phyloP scores from a whole-genome alignment of 106 monocot species.

The Acorus calamus region DNA sequence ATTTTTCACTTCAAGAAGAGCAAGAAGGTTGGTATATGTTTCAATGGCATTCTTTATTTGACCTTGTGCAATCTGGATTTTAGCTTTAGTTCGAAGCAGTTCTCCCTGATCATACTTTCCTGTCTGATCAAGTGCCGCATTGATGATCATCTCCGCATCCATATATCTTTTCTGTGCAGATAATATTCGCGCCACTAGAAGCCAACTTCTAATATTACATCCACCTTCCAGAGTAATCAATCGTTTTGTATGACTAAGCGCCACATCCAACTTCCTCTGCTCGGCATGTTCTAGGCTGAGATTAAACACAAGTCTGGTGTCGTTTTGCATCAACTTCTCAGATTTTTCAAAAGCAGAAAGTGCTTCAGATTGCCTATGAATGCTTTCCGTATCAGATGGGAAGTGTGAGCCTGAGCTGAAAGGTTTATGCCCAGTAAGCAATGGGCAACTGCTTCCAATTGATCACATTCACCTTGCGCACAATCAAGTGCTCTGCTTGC shows the following conservation, averaged over 20 bases:
- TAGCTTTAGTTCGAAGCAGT: constrained; percentile 64
- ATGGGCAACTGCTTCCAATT: constrained; percentile 40
- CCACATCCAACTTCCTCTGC: constrained; percentile 70
- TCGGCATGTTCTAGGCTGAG: constrained; percentile 83
- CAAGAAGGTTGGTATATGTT: constrained; percentile 66
- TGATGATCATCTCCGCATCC: constrained; percentile 60
- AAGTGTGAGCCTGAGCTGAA: constrained; percentile 48
- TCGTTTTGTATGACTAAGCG: constrained; percentile 56
- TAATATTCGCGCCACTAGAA: constrained; percentile 77
- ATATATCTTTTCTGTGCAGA: constrained; percentile 60
- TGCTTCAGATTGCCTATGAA: constrained; percentile 52
- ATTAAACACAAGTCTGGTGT: constrained; percentile 35
- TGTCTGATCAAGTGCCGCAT: constrained; percentile 76
- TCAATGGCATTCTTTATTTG: constrained; percentile 54
- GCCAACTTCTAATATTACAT: constrained; percentile 58
- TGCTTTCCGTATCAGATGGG: constrained; percentile 55
- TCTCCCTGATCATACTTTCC: constrained; percentile 65
- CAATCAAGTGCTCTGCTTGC: constrained; percentile 42
- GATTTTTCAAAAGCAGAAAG: constrained; percentile 52
- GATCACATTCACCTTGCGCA: constrained; percentile 26
- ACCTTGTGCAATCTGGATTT: constrained; percentile 63
- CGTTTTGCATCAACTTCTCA: constrained; percentile 32
- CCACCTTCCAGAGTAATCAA: constrained; percentile 64
- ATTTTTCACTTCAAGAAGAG: constrained; percentile 44
- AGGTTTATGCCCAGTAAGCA: constrained; percentile 60